These are phyloP conservation scores for Chaetomidium leptoderma DNA, from an alignment of 495 filamentous ascomycete genomes.

Conservation along the genomic window DNA sequence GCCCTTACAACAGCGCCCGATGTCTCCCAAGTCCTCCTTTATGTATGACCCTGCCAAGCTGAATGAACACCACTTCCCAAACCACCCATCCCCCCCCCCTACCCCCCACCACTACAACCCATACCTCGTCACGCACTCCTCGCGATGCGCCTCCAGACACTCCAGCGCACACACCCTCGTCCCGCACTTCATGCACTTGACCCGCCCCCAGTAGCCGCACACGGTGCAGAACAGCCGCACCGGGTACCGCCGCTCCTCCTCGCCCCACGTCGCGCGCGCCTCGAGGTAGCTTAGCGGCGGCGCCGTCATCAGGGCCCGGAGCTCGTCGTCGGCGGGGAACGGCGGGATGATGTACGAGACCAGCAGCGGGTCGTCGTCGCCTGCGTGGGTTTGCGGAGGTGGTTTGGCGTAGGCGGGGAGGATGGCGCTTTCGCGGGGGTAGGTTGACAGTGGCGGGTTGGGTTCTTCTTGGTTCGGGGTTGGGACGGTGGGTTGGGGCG, in stretches of 20 bases:
- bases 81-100: not conserved
- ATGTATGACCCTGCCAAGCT: not conserved
- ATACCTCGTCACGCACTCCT: constrained; percentile 66
- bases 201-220: constrained; percentile 89
- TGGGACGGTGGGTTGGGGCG: constrained; percentile 17
- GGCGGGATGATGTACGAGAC: constrained; percentile 58
- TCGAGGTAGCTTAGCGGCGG: constrained; percentile 78
- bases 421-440: constrained; percentile 32
- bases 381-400: constrained; percentile 37
- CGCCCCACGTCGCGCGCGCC: constrained; percentile 56
- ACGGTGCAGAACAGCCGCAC: constrained; percentile 74
- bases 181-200: constrained; percentile 80
- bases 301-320: constrained; percentile 62
- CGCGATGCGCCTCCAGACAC: constrained; percentile 74
- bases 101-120: constrained; percentile 46
- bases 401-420: constrained; percentile 29
- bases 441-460: constrained; percentile 23
- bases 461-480: not conserved
- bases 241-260: constrained; percentile 45
- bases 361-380: constrained; percentile 60
- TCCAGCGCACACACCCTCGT: constrained; percentile 74
- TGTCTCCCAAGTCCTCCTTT: not conserved
- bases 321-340: constrained; percentile 61
- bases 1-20: not conserved
- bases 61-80: not conserved